A percentile compares a stretch with the other conserved stretches of the same genome.
Evolutionary conservation across 768 basidiomycete species (phyloP).

Genomic region (Amanita exitialis): DNA sequence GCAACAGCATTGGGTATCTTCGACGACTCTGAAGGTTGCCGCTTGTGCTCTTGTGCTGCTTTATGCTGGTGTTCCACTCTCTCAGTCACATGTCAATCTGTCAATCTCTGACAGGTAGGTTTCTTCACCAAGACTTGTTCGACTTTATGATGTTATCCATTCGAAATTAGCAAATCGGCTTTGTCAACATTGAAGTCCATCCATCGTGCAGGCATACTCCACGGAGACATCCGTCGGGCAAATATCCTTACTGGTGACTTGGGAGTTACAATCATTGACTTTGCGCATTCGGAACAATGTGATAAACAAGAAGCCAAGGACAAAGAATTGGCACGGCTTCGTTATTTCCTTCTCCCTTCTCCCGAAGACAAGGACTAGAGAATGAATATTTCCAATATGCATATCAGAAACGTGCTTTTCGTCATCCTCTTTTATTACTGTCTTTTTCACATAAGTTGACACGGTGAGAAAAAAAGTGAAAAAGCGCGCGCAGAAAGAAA

Average conservation of each 20-base stretch:
- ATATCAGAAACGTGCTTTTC: too few relatives aligned
- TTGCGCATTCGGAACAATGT: constrained; percentile 9
- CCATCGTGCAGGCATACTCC: constrained; percentile 12
- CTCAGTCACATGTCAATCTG: neutral
- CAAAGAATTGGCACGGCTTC: constrained; percentile 8
- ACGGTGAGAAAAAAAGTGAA: too few relatives aligned
- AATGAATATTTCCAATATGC: too few relatives aligned
- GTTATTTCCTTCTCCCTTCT: constrained; percentile 4
- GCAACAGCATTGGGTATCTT: constrained; percentile 9
- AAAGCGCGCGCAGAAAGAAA: too few relatives aligned
- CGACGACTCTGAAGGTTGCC: constrained; percentile 10
- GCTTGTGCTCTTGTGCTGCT: constrained; percentile 10
- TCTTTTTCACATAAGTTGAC: too few relatives aligned
- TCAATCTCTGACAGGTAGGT: neutral
- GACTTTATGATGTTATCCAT: constrained; percentile 7
- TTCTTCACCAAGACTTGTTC: constrained; percentile 5
- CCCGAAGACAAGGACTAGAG: neutral
- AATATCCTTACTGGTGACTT: constrained; percentile 11
- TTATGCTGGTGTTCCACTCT: constrained; percentile 8
- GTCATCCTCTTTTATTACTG: too few relatives aligned
- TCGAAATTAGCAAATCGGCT: constrained; percentile 9
- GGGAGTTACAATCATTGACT: constrained; percentile 12
- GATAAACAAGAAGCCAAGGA: constrained; percentile 11
- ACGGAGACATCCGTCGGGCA: constrained; percentile 11
- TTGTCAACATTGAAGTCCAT: constrained; percentile 9